Percentiles rank a stretch among this genome's conserved stretches.
Conservation (phyloP, 306 rosid genomes). For the Prunus davidiana region DNA sequence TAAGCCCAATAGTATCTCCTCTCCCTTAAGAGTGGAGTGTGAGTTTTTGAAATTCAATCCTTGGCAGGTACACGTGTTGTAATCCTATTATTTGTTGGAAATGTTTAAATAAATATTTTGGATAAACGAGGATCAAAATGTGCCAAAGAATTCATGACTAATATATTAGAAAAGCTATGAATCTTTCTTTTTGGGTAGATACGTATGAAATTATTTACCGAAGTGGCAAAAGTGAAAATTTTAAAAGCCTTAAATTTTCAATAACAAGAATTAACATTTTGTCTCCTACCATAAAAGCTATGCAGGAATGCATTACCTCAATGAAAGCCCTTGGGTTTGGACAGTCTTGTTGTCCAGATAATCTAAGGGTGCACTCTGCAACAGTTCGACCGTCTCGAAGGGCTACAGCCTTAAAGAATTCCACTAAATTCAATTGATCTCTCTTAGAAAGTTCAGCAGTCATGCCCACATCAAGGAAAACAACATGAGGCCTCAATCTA, state of each 20-base stretch:
- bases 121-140: not conserved
- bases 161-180: not conserved
- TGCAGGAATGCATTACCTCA: constrained; percentile 45
- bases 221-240: not conserved
- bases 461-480: constrained; percentile 89
- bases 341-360: constrained; percentile 66
- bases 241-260: not conserved
- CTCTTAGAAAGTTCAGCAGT: constrained; percentile 66
- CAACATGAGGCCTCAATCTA: constrained; percentile 67
- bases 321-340: constrained; percentile 71
- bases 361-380: constrained; percentile 70
- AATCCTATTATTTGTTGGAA: not conserved
- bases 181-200: not conserved
- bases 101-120: not conserved
- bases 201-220: not conserved
- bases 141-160: not conserved
- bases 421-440: constrained; percentile 48
- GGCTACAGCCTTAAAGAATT: constrained; percentile 75
- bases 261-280: not conserved
- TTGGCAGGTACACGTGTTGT: not conserved
- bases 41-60: not conserved
- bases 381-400: constrained; percentile 62
- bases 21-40: not conserved
- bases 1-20: not conserved
- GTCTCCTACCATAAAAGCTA: not conserved